Percentiles rank a stretch among this genome's conserved stretches.
phyloP scores from a whole-genome alignment of 768 basidiomycete genomes.

The Boletellus emodensis region DNA sequence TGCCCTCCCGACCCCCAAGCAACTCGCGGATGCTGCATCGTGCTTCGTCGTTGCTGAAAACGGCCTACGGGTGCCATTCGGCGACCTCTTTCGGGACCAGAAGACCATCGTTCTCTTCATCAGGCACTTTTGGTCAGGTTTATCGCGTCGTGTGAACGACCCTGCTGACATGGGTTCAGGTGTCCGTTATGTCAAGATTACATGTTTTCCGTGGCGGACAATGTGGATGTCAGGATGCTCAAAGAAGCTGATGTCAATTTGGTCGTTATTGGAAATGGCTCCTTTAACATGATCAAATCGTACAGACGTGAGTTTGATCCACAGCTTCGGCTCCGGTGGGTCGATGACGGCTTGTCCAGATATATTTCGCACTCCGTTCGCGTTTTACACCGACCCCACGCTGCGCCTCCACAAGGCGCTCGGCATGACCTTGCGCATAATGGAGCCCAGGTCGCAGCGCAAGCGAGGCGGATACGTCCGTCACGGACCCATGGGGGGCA shows the following conservation, averaged over 20 bases:
- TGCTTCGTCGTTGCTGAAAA: slow-evolving; percentile 64
- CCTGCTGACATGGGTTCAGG: slow-evolving; percentile 30
- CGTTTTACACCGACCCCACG: slow-evolving; percentile 77
- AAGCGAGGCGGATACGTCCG: slow-evolving; percentile 59
- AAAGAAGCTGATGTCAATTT: slow-evolving; percentile 51
- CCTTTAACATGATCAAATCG: slow-evolving; percentile 69
- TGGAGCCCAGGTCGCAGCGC: slow-evolving; percentile 39
- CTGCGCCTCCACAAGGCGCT: slow-evolving; percentile 65
- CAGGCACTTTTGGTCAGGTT: slow-evolving; percentile 70
- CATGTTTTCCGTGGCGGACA: slow-evolving; percentile 59
- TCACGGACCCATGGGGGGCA: slow-evolving; percentile 61
- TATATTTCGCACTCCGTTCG: slow-evolving; percentile 68
- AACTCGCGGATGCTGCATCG: slow-evolving; percentile 58
- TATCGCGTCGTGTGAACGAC: slow-evolving; percentile 2
- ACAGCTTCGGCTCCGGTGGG: neutral
- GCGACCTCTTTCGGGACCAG: slow-evolving; percentile 54
- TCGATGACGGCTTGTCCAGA: slow-evolving; percentile 32
- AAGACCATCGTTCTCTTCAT: slow-evolving; percentile 80
- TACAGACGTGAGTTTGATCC: slow-evolving; percentile 50
- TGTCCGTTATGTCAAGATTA: slow-evolving; percentile 88
- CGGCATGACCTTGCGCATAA: slow-evolving; percentile 62
- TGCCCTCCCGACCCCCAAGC: slow-evolving; percentile 47
- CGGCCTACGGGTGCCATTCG: slow-evolving; percentile 64
- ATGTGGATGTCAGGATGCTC: slow-evolving; percentile 46
- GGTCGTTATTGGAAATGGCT: slow-evolving; percentile 76